These are phyloP conservation scores for Eudorina sp. DNA, from an alignment of 139 green algal genomes.

Conservation along the genomic window DNA sequence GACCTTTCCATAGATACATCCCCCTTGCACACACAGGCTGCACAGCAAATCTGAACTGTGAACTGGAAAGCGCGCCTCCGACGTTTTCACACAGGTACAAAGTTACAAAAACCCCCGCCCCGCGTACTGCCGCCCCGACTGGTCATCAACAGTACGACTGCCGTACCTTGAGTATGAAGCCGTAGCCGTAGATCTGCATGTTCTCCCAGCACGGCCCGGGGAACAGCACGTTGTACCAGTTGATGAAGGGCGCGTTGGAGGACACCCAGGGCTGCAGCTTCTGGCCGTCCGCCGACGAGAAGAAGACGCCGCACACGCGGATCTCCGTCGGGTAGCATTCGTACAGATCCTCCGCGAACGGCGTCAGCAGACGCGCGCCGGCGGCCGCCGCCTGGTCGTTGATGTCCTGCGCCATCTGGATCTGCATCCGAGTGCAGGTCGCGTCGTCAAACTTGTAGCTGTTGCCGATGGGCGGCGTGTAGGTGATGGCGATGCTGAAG, in stretches of 20 bases:
- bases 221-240: constrained; percentile 2
- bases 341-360: not conserved
- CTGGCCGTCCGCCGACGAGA: not conserved
- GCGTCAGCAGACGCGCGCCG: not conserved
- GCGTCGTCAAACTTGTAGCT: not conserved
- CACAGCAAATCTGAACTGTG: too few relatives aligned
- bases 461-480: not conserved
- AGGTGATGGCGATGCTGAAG: not conserved
- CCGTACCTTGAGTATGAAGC: constrained; percentile 2
- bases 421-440: not conserved
- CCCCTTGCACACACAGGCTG: too few relatives aligned
- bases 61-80: too few relatives aligned
- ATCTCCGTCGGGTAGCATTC: not conserved
- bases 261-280: constrained; percentile 8
- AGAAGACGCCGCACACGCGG: not conserved
- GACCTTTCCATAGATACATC: too few relatives aligned
- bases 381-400: not conserved
- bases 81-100: too few relatives aligned
- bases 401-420: not conserved
- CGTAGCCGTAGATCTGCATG: not conserved
- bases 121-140: too few relatives aligned
- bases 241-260: not conserved
- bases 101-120: too few relatives aligned
- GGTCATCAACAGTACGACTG: too few relatives aligned
- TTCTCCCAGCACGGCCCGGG: not conserved